phyloP scores from a whole-genome alignment of 1,284 basidiomycete species.

The Rhodotorula sp. region DNA sequence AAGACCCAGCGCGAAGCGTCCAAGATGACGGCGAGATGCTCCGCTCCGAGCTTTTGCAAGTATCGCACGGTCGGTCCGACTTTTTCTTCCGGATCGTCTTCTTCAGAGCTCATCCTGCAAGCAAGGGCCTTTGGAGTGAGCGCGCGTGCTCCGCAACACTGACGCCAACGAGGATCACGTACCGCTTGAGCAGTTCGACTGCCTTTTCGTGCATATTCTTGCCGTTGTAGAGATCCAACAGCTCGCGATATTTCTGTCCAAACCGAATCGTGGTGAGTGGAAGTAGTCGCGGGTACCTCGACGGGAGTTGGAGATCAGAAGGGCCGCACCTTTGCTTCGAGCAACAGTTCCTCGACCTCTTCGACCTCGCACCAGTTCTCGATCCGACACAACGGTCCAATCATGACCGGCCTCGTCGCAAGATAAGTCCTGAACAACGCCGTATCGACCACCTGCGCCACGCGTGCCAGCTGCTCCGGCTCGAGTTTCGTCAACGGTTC shows the following conservation, averaged over 20 bases:
- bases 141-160: too few species aligned
- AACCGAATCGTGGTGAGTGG: neutral
- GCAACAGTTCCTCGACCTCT: slow-evolving; percentile 86
- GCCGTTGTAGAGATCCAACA: slow-evolving; percentile 87
- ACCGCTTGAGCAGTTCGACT: slow-evolving; percentile 75
- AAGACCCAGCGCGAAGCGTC: slow-evolving; percentile 81
- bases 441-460: slow-evolving; percentile 92
- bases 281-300: too few species aligned
- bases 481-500: slow-evolving; percentile 66
- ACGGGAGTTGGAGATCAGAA: too few species aligned
- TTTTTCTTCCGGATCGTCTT: slow-evolving; percentile 73
- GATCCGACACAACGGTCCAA: slow-evolving; percentile 84
- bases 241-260: slow-evolving; percentile 78
- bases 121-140: too few species aligned
- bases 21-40: slow-evolving; percentile 75
- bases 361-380: slow-evolving; percentile 97
- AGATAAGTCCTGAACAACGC: slow-evolving; percentile 93
- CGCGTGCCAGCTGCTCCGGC: slow-evolving; percentile 74
- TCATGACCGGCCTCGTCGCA: slow-evolving; percentile 72
- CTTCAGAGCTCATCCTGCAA: slow-evolving; percentile 70
- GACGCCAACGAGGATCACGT: slow-evolving; percentile 45
- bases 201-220: slow-evolving; percentile 95
- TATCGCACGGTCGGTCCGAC: slow-evolving; percentile 82
- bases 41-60: slow-evolving; percentile 81
- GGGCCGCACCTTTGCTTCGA: slow-evolving; percentile 66